Base-by-base conservation (phyloP, 1,284 basidiomycete species). In the Phellinidium pouzarii region DNA sequence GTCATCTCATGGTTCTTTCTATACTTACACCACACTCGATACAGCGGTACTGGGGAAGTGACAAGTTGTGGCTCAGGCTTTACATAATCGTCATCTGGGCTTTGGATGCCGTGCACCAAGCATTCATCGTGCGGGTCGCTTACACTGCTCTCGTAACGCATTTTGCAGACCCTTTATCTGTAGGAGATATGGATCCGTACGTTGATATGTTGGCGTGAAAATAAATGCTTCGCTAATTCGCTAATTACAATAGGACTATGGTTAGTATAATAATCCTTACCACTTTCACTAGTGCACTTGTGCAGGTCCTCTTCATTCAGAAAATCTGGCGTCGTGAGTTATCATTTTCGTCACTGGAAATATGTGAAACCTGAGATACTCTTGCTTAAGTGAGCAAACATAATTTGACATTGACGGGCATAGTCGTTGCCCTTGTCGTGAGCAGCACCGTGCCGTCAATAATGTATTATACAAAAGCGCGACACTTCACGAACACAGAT, bases 121-220 rank as follows among this genome's bases (percentile, higher is more conserved):
- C 17, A 12, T 47, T 54, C 41, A 36, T 54, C 12, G 8, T 40
- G 11, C 25, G 34, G 4, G 12, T 20, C 8, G 17, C 38, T 7
- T 56, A 56, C 25, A 40, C 31, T 6, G 44, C 37, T 45, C 31
- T 56, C 43, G 42, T 56, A 17, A 53, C 37, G 34, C 9, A 44
- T 19, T 53, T 29, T 27, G 44, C 27, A 22, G 22, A 46, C 19
- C 19, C 31, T 29, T 12, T 8, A 9, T 31, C 4, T 17, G 14
- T 29, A 11, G n/a, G 19, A 19, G 11, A 29, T 34, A 27, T 29
- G 11, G 26, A 3, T 4, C 3, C n/a, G 23, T 27, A 9, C 4
- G 6, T 11, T 31, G 11, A 14, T 26, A 6, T 23, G 7, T n/a
- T 8, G 17, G n/a, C n/a, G n/a, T n/a, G n/a, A n/a, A n/a, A n/a